phyloP scores from a whole-genome alignment of 2,329 filamentous ascomycete genomes.

The Penicillium hesseltinei region DNA sequence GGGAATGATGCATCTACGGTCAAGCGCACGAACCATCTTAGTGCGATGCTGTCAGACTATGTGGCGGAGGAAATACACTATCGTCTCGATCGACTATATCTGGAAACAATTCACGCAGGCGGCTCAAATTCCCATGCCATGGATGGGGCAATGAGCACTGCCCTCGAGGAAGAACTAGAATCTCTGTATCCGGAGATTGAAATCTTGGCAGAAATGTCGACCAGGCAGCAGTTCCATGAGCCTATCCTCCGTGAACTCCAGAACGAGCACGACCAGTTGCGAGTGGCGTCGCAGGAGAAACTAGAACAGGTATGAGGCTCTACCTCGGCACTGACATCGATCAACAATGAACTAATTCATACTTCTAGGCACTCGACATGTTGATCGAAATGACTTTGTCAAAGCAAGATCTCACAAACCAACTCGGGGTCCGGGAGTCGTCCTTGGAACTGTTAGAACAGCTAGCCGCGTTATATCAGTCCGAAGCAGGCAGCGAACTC shows the following conservation, averaged over 20 bases:
- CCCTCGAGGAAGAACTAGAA: slow-evolving; percentile 38
- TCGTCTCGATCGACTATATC: slow-evolving; percentile 42
- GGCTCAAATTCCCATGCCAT: not conserved
- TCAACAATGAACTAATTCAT: slow-evolving; percentile 12
- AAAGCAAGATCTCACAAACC: slow-evolving; percentile 28
- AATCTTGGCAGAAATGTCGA: slow-evolving; percentile 43
- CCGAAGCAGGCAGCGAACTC: slow-evolving; percentile 28
- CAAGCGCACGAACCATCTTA: slow-evolving; percentile 31
- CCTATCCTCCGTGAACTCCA: slow-evolving; percentile 39
- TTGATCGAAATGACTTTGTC: slow-evolving; percentile 36
- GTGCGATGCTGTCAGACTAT: slow-evolving; percentile 31
- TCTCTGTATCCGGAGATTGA: slow-evolving; percentile 43
- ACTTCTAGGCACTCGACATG: slow-evolving; percentile 32
- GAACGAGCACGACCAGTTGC: slow-evolving; percentile 31
- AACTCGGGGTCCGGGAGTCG: slow-evolving; percentile 34
- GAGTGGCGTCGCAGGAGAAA: slow-evolving; percentile 32
- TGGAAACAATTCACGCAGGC: slow-evolving; percentile 29
- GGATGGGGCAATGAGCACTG: slow-evolving; percentile 21
- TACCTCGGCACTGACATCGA: not conserved
- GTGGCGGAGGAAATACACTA: slow-evolving; percentile 39
- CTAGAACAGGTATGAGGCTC: slow-evolving; percentile 33
- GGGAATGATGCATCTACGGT: slow-evolving; percentile 30
- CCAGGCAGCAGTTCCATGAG: slow-evolving; percentile 43
- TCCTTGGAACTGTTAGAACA: slow-evolving; percentile 35
- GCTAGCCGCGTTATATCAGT: slow-evolving; percentile 32